These are phyloP conservation scores for Pseudogymnoascus sp. DNA, from an alignment of 2,329 filamentous ascomycete genomes.

Conservation along the genomic window DNA sequence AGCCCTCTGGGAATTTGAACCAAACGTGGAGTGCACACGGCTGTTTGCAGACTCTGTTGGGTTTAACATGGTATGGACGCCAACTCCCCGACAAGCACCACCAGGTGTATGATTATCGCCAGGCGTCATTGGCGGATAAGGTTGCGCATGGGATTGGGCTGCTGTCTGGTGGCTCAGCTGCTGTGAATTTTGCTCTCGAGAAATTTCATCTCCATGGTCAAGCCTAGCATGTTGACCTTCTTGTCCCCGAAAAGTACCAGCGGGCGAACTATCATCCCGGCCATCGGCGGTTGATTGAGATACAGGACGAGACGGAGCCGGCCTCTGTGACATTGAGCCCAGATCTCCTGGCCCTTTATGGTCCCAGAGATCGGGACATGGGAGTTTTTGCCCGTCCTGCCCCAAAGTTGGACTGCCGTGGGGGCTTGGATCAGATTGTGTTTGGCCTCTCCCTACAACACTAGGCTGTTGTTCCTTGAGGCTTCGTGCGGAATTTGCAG, in stretches of 20 bases:
- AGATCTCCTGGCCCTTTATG: constrained; percentile 48
- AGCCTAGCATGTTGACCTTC: background rate
- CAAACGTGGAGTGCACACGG: background rate
- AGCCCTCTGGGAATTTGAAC: background rate
- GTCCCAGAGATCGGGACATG: constrained; percentile 50
- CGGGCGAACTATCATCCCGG: constrained; percentile 17
- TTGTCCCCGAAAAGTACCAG: background rate
- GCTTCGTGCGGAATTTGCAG: constrained; percentile 10
- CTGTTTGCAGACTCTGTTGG: constrained; percentile 17
- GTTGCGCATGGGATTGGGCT: constrained; percentile 14
- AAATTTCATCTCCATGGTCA: background rate
- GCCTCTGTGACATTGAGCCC: constrained; percentile 59
- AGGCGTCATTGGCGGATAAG: constrained; percentile 17
- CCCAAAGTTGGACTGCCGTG: background rate
- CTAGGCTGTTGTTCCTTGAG: constrained; percentile 17
- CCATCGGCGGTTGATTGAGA: constrained; percentile 37
- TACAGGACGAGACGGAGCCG: constrained; percentile 48
- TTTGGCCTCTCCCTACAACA: constrained; percentile 20
- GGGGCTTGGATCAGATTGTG: constrained; percentile 16
- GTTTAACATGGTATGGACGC: constrained; percentile 32
- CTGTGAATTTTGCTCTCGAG: background rate
- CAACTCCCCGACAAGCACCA: constrained; percentile 26
- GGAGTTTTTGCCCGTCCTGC: constrained; percentile 34
- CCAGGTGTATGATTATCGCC: constrained; percentile 15
- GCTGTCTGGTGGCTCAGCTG: background rate